Percentiles rank a stretch among this genome's conserved stretches.
Evolutionary conservation across 228 moss, liverwort and hornwort species (phyloP).

Genomic region (Sphagnum magellanicum): DNA sequence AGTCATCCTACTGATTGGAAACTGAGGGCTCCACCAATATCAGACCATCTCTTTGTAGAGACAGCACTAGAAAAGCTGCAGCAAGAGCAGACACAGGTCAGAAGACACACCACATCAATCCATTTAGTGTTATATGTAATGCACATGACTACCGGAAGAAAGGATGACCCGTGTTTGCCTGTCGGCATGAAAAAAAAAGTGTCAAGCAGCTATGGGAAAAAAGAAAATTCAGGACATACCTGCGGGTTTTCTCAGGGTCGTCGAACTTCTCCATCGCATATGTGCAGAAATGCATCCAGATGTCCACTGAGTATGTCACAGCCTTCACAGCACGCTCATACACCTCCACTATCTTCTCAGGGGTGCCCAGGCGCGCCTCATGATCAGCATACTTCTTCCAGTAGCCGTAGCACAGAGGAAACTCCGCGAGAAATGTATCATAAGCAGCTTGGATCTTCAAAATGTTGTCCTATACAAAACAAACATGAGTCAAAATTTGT

Average conservation of each 20-base stretch:
- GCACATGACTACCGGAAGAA: constrained; percentile 57
- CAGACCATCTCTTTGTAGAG: constrained; percentile 98
- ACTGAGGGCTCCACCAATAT: constrained; percentile 99
- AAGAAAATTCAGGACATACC: constrained; percentile 70
- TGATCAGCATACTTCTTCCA: constrained; percentile 99
- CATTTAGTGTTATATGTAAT: constrained; percentile 60
- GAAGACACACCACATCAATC: constrained; percentile 92
- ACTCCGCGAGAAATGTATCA: constrained; percentile 84
- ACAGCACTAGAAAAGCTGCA: constrained; percentile 99
- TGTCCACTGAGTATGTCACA: constrained; percentile 95
- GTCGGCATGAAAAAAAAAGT: constrained; percentile 33
- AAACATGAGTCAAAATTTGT: background rate
- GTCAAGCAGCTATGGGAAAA: constrained; percentile 42
- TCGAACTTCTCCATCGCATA: constrained; percentile 92
- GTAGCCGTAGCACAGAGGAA: constrained; percentile 97
- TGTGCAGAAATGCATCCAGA: constrained; percentile 93
- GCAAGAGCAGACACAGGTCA: constrained; percentile 99
- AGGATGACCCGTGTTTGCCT: constrained; percentile 38
- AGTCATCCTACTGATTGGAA: constrained; percentile 78
- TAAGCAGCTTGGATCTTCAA: constrained; percentile 68
- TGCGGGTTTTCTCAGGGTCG: constrained; percentile 76
- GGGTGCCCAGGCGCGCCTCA: constrained; percentile 62
- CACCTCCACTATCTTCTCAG: constrained; percentile 81
- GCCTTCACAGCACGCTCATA: constrained; percentile 96
- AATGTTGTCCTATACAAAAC: constrained; percentile 47